A percentile compares a stretch with the other conserved stretches of the same genome.
phyloP scores from a whole-genome alignment of 1,284 basidiomycete species.

The Cryptococcus sp. region DNA sequence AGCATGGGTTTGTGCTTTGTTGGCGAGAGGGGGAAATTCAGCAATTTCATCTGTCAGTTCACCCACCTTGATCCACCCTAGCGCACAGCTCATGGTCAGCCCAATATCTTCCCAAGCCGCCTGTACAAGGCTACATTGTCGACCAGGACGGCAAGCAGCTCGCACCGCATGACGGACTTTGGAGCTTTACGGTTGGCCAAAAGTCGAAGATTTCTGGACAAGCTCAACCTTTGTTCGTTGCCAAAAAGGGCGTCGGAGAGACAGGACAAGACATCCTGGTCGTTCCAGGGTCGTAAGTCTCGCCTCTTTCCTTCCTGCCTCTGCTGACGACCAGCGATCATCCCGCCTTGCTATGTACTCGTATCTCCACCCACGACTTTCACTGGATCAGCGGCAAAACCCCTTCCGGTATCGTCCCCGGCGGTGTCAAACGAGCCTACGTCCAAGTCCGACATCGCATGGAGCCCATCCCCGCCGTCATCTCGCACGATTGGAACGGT shows the following conservation, averaged over 20 bases:
- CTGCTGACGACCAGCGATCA: slow-evolving; percentile 48
- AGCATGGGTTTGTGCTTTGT: slow-evolving; percentile 98
- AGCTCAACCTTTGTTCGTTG: slow-evolving; percentile 65
- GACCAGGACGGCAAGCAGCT: slow-evolving; percentile 56
- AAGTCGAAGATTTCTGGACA: slow-evolving; percentile 63
- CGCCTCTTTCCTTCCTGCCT: background rate
- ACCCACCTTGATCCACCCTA: background rate
- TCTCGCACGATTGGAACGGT: slow-evolving; percentile 18
- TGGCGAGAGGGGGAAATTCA: slow-evolving; percentile 70
- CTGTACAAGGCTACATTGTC: slow-evolving; percentile 59
- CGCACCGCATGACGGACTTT: slow-evolving; percentile 68
- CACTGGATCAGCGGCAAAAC: slow-evolving; percentile 64
- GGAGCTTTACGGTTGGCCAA: slow-evolving; percentile 86
- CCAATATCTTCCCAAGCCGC: slow-evolving; percentile 65
- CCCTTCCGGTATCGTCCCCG: slow-evolving; percentile 42
- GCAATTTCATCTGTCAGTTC: slow-evolving; percentile 63
- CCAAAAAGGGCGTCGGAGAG: slow-evolving; percentile 58
- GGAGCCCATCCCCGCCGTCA: slow-evolving; percentile 48
- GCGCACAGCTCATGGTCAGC: too few relatives aligned
- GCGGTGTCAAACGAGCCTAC: slow-evolving; percentile 51
- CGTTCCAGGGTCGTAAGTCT: slow-evolving; percentile 66
- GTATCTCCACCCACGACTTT: slow-evolving; percentile 55
- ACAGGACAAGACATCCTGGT: slow-evolving; percentile 61
- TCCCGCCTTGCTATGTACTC: slow-evolving; percentile 56
- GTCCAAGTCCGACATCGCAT: slow-evolving; percentile 71